These are phyloP conservation scores for Penicillium sp. DNA, from an alignment of 2,329 filamentous ascomycete species.

Conservation along the genomic window DNA sequence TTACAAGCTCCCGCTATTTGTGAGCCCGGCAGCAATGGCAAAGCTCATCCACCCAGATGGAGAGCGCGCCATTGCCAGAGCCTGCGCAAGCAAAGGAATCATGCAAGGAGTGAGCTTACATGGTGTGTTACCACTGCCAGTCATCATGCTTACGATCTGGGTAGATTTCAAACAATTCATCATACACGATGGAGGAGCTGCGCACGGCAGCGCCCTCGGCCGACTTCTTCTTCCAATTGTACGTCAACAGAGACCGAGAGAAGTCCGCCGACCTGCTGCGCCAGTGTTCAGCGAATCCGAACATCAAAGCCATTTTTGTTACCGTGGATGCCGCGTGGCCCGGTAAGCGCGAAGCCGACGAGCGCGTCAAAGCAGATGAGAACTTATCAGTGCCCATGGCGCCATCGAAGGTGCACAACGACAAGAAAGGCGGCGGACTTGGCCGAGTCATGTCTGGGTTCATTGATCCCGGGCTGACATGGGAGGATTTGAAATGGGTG, in stretches of 20 bases:
- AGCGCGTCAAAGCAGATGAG: slow-evolving; percentile 51
- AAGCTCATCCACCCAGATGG: slow-evolving; percentile 62
- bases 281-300: slow-evolving; percentile 42
- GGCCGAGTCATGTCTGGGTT: slow-evolving; percentile 53
- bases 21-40: slow-evolving; percentile 64
- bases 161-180: slow-evolving; percentile 60
- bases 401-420: slow-evolving; percentile 47
- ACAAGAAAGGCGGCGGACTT: slow-evolving; percentile 54
- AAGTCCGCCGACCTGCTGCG: slow-evolving; percentile 51
- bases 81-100: slow-evolving; percentile 51
- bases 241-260: slow-evolving; percentile 52
- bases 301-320: slow-evolving; percentile 49
- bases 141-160: background rate
- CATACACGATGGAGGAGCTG: slow-evolving; percentile 58
- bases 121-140: background rate
- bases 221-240: slow-evolving; percentile 56
- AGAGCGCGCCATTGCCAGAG: slow-evolving; percentile 58
- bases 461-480: slow-evolving; percentile 53
- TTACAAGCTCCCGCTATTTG: slow-evolving; percentile 59
- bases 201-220: slow-evolving; percentile 41
- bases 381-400: slow-evolving; percentile 44
- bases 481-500: slow-evolving; percentile 57
- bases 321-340: slow-evolving; percentile 58
- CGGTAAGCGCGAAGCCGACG: slow-evolving; percentile 57
- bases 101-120: slow-evolving; percentile 52